Evolutionary conservation across 106 monocot species (phyloP).

Genomic region (Narthecium ossifragum): DNA sequence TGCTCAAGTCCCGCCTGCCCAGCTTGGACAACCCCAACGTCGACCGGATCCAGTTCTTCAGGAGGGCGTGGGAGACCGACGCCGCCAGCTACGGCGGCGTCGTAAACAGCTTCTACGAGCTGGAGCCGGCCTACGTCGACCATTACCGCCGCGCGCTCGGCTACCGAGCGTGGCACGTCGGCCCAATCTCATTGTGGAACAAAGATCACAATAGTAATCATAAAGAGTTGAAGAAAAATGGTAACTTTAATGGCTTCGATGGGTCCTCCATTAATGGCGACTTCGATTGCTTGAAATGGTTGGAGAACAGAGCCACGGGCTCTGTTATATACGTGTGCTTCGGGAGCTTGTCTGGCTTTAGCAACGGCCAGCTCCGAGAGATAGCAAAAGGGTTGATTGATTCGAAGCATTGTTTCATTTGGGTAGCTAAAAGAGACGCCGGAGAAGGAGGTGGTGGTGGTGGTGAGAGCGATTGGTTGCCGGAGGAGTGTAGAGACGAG

Average conservation of each 20-base stretch:
- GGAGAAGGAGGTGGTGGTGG: neutral
- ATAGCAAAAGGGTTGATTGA: conserved; percentile 15
- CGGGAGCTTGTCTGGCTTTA: conserved; percentile 17
- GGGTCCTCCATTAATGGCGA: too few species aligned
- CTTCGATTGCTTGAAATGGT: conserved; percentile 11
- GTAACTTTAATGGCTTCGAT: too few species aligned
- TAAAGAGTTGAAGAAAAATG: too few species aligned
- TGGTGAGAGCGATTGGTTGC: conserved; percentile 1
- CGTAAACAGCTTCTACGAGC: conserved; percentile 26
- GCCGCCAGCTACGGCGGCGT: conserved; percentile 8
- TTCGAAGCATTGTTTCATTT: conserved; percentile 1
- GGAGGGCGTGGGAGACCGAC: neutral
- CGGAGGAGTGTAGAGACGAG: conserved; percentile 13
- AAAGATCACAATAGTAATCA: neutral
- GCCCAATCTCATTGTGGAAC: conserved; percentile 15
- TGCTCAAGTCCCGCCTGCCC: conserved; percentile 3
- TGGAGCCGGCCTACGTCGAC: conserved; percentile 15
- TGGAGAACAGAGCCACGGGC: conserved; percentile 1
- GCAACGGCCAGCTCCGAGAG: conserved; percentile 7
- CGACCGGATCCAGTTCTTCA: neutral
- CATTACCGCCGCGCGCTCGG: neutral
- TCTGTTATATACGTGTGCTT: conserved; percentile 33
- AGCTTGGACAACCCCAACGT: neutral
- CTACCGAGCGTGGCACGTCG: conserved; percentile 11
- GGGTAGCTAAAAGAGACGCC: conserved; percentile 7